phyloP scores from a whole-genome alignment of 257 asterid species.

The Lavandula angustifolia region DNA sequence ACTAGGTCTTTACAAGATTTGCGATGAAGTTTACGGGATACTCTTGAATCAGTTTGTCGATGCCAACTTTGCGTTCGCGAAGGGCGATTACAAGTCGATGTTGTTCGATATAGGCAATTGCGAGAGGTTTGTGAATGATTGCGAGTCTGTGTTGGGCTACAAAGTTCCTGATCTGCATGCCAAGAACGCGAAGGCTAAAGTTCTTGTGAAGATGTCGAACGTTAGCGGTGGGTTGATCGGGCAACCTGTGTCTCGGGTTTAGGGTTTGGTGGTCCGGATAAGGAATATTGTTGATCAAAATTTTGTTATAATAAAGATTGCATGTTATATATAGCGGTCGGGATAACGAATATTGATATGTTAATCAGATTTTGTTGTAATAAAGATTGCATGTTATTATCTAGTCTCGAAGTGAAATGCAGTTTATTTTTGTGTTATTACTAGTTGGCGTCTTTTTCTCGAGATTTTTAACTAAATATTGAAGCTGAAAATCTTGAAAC shows the following conservation, averaged over 20 bases:
- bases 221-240: background rate
- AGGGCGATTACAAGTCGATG: slow-evolving; percentile 9
- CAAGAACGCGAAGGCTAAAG: background rate
- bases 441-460: too few relatives aligned
- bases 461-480: too few relatives aligned
- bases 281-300: too few relatives aligned
- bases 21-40: background rate
- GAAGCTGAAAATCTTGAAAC: too few relatives aligned
- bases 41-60: background rate
- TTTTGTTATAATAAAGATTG: too few relatives aligned
- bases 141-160: slow-evolving; percentile 3
- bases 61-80: background rate
- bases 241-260: background rate
- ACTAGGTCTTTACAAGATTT: background rate
- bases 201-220: slow-evolving; percentile 2
- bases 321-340: too few relatives aligned
- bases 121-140: slow-evolving; percentile 24
- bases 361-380: too few relatives aligned
- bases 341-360: too few relatives aligned
- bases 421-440: too few relatives aligned
- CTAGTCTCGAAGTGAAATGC: too few relatives aligned
- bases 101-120: slow-evolving; percentile 2
- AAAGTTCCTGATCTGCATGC: background rate
- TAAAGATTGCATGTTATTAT: too few relatives aligned
- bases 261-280: too few relatives aligned